Percentiles rank a stretch among this genome's conserved stretches.
These are phyloP conservation scores for Colletotrichum sp. DNA, from an alignment of 2,329 filamentous ascomycete genomes.

Conservation along the genomic window DNA sequence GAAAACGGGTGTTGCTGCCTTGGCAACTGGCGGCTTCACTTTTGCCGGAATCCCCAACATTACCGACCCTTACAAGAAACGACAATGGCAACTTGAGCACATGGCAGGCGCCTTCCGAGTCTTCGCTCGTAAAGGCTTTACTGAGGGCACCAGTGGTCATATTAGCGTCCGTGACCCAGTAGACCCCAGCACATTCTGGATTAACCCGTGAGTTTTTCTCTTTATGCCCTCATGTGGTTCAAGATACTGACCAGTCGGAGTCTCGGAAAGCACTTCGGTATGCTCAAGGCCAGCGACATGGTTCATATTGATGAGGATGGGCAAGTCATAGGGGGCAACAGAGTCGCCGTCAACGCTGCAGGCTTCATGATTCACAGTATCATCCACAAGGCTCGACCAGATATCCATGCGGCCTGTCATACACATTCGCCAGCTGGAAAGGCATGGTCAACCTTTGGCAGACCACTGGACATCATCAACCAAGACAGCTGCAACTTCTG, in stretches of 20 bases:
- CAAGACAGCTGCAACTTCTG: conserved; percentile 66
- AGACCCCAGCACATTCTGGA: conserved; percentile 66
- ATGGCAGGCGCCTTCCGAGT: conserved; percentile 52
- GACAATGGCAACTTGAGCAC: conserved; percentile 41
- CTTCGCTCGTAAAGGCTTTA: conserved; percentile 54
- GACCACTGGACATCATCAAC: conserved; percentile 65
- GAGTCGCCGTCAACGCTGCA: conserved; percentile 59
- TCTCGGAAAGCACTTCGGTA: conserved; percentile 64
- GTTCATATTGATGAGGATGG: conserved; percentile 65
- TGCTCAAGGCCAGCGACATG: conserved; percentile 67
- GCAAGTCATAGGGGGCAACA: conserved; percentile 64
- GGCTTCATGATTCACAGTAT: conserved; percentile 69
- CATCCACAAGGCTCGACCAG: conserved; percentile 63
- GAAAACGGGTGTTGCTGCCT: not conserved
- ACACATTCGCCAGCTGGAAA: conserved; percentile 64
- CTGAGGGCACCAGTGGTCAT: conserved; percentile 69
- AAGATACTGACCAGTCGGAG: not conserved
- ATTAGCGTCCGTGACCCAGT: conserved; percentile 69
- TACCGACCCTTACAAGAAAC: conserved; percentile 38
- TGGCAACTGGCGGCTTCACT: conserved; percentile 30
- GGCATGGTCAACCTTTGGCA: conserved; percentile 65
- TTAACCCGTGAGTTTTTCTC: not conserved
- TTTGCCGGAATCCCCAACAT: conserved; percentile 62
- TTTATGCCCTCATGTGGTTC: fast-evolving
- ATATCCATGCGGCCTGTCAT: conserved; percentile 67